These are phyloP conservation scores for Pseudocohnilembus persalinus DNA, from an alignment of 169 alveolate species.

Conservation along the genomic window DNA sequence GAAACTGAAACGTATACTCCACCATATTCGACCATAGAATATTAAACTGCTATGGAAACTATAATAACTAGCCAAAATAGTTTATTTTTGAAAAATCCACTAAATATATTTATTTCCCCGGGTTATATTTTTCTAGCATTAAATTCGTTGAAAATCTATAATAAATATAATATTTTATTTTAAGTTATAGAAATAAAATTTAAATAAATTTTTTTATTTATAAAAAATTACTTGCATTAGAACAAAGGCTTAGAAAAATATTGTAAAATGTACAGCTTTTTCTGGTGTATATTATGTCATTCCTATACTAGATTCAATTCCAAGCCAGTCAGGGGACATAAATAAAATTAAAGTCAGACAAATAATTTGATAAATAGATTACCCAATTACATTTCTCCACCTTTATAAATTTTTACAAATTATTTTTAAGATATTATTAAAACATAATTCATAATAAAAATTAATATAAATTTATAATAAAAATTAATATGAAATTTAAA, in stretches of 20 bases:
- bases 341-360: conserved; percentile 64
- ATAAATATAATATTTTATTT: too few relatives aligned
- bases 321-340: conserved; percentile 47
- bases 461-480: too few relatives aligned
- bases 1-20: conserved; percentile 63
- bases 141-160: conserved; percentile 68
- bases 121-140: conserved; percentile 71
- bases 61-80: conserved; percentile 64
- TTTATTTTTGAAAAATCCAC: conserved; percentile 69
- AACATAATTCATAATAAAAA: too few relatives aligned
- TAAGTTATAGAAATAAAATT: neutral
- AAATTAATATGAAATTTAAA: too few relatives aligned
- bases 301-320: conserved; percentile 15
- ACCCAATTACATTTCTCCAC: conserved; percentile 54
- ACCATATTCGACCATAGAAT: conserved; percentile 64
- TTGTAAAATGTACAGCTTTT: conserved; percentile 75
- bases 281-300: conserved; percentile 2
- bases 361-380: conserved; percentile 69
- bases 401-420: neutral
- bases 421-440: too few relatives aligned
- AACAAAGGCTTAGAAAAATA: conserved; percentile 81
- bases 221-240: conserved; percentile 56
- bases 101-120: conserved; percentile 67
- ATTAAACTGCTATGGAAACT: conserved; percentile 56
- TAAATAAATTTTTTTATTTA: too few relatives aligned